Percentiles rank a stretch among this genome's conserved stretches.
Conservation (phyloP, 805 yeast species). For the Wickerhamomyces chambardii region DNA sequence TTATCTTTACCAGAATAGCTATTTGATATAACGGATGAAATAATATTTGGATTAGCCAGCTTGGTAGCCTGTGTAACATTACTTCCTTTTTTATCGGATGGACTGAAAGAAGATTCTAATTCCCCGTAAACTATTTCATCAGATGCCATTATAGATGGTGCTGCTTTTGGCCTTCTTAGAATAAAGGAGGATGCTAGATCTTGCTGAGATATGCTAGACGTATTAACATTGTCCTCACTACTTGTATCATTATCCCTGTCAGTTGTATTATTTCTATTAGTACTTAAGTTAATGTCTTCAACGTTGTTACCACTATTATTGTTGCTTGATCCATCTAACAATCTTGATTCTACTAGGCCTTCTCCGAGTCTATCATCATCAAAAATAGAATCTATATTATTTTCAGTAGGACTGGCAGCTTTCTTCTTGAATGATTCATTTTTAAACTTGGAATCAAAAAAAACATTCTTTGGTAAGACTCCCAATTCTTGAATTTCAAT, state of each 20-base stretch:
- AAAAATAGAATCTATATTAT: background rate
- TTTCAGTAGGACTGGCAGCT: background rate
- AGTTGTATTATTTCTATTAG: background rate
- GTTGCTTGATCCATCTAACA: background rate
- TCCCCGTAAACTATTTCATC: slow-evolving; percentile 38
- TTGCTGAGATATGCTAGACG: background rate
- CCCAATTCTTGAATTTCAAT: slow-evolving; percentile 22
- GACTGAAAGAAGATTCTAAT: slow-evolving; percentile 18
- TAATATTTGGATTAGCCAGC: slow-evolving; percentile 3
- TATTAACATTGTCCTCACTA: background rate
- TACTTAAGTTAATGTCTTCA: background rate
- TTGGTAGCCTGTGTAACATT: slow-evolving; percentile 4
- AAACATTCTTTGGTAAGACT: slow-evolving; percentile 40
- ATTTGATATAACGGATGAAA: slow-evolving; percentile 28
- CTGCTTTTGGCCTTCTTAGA: slow-evolving; percentile 24
- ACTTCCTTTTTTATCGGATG: slow-evolving; percentile 3
- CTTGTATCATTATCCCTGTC: background rate
- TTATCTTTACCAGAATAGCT: slow-evolving; percentile 66
- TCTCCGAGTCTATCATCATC: background rate
- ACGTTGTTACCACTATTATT: background rate
- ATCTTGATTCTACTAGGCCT: background rate
- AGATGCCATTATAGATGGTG: slow-evolving; percentile 28
- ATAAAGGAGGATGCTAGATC: slow-evolving; percentile 22
- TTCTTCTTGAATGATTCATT: background rate
- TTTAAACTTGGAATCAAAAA: slow-evolving; percentile 30